Percentiles rank a stretch among this genome's conserved stretches.
Evolutionary conservation across 768 basidiomycete species (phyloP).

Genomic region (Polyporus arcularius): DNA sequence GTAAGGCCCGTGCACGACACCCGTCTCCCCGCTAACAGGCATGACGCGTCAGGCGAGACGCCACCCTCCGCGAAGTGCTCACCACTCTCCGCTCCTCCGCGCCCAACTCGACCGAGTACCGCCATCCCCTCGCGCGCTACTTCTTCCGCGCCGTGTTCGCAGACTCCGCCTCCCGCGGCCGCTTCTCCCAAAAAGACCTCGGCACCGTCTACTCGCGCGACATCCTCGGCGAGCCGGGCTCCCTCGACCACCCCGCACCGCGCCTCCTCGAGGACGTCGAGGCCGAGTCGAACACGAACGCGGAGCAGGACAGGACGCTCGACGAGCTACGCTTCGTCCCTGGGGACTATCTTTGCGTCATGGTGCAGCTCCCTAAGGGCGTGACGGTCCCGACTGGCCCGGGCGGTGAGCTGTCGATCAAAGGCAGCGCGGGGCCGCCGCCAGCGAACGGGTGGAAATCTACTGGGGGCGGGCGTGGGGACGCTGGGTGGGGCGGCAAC

Average conservation of each 20-base stretch:
- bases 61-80: conserved; percentile 76
- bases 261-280: conserved; percentile 59
- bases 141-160: conserved; percentile 80
- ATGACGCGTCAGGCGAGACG: conserved; percentile 64
- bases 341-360: conserved; percentile 75
- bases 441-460: conserved; percentile 38
- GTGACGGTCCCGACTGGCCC: conserved; percentile 39
- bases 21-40: not conserved
- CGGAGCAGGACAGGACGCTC: conserved; percentile 59
- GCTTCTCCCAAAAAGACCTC: conserved; percentile 75
- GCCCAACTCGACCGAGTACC: conserved; percentile 68
- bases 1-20: conserved; percentile 7
- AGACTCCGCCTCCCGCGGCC: conserved; percentile 70
- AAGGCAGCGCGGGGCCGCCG: conserved; percentile 46
- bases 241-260: conserved; percentile 56
- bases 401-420: conserved; percentile 54
- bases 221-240: conserved; percentile 78
- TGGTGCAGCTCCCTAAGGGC: conserved; percentile 76
- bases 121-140: conserved; percentile 81
- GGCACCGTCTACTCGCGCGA: conserved; percentile 83
- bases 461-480: conserved; percentile 36
- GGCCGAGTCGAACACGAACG: conserved; percentile 3
- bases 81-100: conserved; percentile 75
- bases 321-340: conserved; percentile 81
- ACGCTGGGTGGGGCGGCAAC: conserved; percentile 50